A percentile compares a stretch with the other conserved stretches of the same genome.
phyloP scores from a whole-genome alignment of 805 yeast species.

The Schwanniomyces sp. region DNA sequence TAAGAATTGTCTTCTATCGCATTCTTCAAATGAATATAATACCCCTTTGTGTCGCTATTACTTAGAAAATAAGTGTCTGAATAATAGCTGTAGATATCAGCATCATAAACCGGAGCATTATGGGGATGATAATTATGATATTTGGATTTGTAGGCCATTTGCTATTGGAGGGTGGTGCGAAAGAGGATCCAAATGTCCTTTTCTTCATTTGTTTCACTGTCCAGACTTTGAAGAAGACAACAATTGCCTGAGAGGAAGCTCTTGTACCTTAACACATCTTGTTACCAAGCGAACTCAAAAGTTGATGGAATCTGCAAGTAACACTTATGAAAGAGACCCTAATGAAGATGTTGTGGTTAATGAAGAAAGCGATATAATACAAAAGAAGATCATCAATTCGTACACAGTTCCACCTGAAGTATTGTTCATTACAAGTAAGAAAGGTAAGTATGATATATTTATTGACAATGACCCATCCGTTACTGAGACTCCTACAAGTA shows the following conservation, averaged over 20 bases:
- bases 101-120: slow-evolving; percentile 49
- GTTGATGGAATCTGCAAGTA: slow-evolving; percentile 17
- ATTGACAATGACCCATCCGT: slow-evolving; percentile 15
- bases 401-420: slow-evolving; percentile 31
- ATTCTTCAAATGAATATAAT: slow-evolving; percentile 57
- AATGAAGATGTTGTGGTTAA: slow-evolving; percentile 19
- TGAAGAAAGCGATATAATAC: slow-evolving; percentile 11
- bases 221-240: slow-evolving; percentile 71
- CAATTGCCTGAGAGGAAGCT: slow-evolving; percentile 50
- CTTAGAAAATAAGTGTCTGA: slow-evolving; percentile 25
- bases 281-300: slow-evolving; percentile 25
- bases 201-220: slow-evolving; percentile 60
- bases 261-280: slow-evolving; percentile 55
- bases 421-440: slow-evolving; percentile 17
- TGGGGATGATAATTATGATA: slow-evolving; percentile 35
- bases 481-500: neutral
- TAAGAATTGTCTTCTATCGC: slow-evolving; percentile 54
- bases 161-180: slow-evolving; percentile 69
- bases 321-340: slow-evolving; percentile 12
- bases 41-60: slow-evolving; percentile 39
- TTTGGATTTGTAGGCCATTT: slow-evolving; percentile 64
- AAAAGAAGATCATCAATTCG: slow-evolving; percentile 22
- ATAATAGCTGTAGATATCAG: slow-evolving; percentile 54
- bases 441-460: slow-evolving; percentile 23
- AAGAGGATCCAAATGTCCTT: slow-evolving; percentile 56